Evolutionary conservation across 495 filamentous ascomycete species (phyloP).

Genomic region (Letharia lupina): DNA sequence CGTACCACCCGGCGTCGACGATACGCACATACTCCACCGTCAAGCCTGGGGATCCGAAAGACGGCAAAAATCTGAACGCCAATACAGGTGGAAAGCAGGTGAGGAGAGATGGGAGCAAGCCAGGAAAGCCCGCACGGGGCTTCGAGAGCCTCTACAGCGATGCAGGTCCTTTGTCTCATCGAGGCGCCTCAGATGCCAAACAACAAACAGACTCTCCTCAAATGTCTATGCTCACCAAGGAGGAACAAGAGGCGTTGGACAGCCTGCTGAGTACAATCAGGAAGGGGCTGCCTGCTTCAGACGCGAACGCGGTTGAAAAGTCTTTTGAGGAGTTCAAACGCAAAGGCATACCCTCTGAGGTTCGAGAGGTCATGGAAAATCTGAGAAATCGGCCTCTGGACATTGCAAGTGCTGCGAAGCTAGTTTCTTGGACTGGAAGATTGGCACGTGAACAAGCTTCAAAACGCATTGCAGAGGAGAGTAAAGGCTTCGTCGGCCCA

Average conservation of each 20-base stretch:
- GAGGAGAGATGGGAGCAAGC: slow-evolving; percentile 24
- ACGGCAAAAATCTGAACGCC: slow-evolving; percentile 34
- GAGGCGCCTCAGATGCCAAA: not conserved
- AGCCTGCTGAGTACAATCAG: slow-evolving; percentile 36
- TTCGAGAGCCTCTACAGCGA: slow-evolving; percentile 38
- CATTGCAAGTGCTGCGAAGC: slow-evolving; percentile 42
- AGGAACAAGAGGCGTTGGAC: slow-evolving; percentile 36
- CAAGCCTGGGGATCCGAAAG: slow-evolving; percentile 40
- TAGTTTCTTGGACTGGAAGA: slow-evolving; percentile 40
- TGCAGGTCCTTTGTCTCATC: slow-evolving; percentile 33
- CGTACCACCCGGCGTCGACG: slow-evolving; percentile 39
- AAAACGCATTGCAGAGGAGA: slow-evolving; percentile 24
- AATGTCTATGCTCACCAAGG: slow-evolving; percentile 33
- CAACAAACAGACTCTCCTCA: slow-evolving; percentile 20
- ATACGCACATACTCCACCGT: slow-evolving; percentile 49
- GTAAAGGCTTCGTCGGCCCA: slow-evolving; percentile 24
- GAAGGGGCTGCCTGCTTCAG: slow-evolving; percentile 38
- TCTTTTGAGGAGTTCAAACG: slow-evolving; percentile 40
- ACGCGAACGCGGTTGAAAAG: slow-evolving; percentile 36
- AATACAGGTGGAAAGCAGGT: slow-evolving; percentile 25
- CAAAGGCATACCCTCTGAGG: slow-evolving; percentile 43
- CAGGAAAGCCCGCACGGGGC: slow-evolving; percentile 36
- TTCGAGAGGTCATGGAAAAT: slow-evolving; percentile 41
- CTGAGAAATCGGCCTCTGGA: slow-evolving; percentile 35
- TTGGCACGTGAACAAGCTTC: slow-evolving; percentile 34